Base-by-base conservation (phyloP, 2,329 filamentous ascomycete species). In the Cladophialophora bantiana region DNA sequence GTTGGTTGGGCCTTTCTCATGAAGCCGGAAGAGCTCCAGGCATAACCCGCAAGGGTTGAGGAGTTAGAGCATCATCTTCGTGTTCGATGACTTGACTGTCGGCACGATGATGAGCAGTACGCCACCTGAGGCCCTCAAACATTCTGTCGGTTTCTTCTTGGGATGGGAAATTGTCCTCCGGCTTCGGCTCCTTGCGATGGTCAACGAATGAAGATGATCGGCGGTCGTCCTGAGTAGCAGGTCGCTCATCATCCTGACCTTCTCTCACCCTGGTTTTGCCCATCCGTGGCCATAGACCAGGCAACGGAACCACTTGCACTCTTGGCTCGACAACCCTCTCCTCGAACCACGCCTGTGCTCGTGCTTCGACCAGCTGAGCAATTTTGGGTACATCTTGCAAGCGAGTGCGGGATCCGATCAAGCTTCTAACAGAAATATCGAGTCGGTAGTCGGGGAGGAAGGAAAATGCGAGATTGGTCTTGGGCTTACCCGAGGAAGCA, bases 391-490 rank as follows among this genome's bases (percentile, higher is more conserved):
- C 86, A 74, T 90, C 87, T 74, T 89, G 87, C 0, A 90, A 80
- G 52, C 88, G 81, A 59, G 84, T 85, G 56, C 87, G 84, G 5
- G 85, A 88, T 63, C 87, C 87, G 54, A 90, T 86, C 32, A 90
- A 82, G 1, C 86, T 89, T 63, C 86, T 83, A 3, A 89, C 85
- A n/a, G 85, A 88, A 54, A 90, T 82, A 73, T 89, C 87, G 38
- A 90, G 83, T 26, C 87, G 82, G 76, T 90, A 90, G 76, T 89
- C 87, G 66, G 82, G 82, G 4, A 84, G 77, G 71, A 99, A 99
- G 64, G 93, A 96, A 78, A 99, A 98, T 0, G 92, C 92, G 78
- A 99, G 90, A 76, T 93, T 96, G 2, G 95, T 97, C 3, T 83
- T 83, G 1, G 91, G 91, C 2, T 88, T 91, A 31, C 87, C 80